These are phyloP conservation scores for Aspergillus proliferans DNA, from an alignment of 2,329 filamentous ascomycete genomes.

Conservation along the genomic window DNA sequence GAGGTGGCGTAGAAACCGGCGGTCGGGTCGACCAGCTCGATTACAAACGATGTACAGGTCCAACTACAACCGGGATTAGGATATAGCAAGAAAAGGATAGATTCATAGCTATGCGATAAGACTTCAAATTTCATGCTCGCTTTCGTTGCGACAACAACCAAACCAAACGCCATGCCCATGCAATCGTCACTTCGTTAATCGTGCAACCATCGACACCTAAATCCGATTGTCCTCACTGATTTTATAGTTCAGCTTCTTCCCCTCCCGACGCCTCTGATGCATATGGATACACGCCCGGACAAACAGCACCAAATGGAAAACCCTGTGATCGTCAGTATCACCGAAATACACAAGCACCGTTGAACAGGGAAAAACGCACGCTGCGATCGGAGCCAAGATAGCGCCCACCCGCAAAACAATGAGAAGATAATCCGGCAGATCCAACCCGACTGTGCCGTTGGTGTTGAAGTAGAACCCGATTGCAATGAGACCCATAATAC, in stretches of 20 bases:
- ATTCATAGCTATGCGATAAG: too few species aligned
- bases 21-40: too few species aligned
- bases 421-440: not conserved
- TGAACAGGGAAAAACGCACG: not conserved
- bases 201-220: not conserved
- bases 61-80: too few species aligned
- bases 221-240: not conserved
- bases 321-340: not conserved
- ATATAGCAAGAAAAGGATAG: too few species aligned
- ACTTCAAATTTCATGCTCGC: too few species aligned
- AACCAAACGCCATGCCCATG: too few species aligned
- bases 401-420: not conserved
- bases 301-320: not conserved
- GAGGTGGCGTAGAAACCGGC: too few species aligned
- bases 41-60: too few species aligned
- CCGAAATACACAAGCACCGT: not conserved
- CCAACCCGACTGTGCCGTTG: not conserved
- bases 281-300: not conserved
- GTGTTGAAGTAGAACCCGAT: not conserved
- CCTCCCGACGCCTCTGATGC: not conserved
- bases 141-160: too few species aligned
- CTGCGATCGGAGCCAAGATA: not conserved
- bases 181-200: too few species aligned
- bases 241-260: not conserved
- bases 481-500: not conserved